These are phyloP conservation scores for Corylus heterophylla DNA, from an alignment of 306 rosid genomes.

Conservation along the genomic window DNA sequence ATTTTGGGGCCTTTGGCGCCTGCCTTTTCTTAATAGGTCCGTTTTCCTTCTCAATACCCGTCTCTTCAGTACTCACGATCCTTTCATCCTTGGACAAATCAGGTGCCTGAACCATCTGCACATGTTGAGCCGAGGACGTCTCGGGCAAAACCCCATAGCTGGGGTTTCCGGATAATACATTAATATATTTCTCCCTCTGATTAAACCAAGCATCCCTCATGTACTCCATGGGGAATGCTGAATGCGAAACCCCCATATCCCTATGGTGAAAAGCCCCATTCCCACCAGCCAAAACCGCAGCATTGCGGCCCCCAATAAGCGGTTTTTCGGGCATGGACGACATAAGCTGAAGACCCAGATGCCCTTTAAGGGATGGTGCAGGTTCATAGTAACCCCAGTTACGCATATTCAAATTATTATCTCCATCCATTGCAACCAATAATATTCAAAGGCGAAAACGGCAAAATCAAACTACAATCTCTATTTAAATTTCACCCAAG, in stretches of 20 bases:
- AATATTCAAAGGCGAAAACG: constrained; percentile 21
- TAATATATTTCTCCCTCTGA: constrained; percentile 73
- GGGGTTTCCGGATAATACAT: constrained; percentile 66
- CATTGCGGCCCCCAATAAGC: constrained; percentile 63
- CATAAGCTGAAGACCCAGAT: constrained; percentile 91
- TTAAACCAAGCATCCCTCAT: constrained; percentile 84
- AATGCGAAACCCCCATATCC: constrained; percentile 65
- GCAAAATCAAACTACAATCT: constrained; percentile 28
- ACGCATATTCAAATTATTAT: constrained; percentile 82
- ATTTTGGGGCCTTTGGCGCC: constrained; percentile 54
- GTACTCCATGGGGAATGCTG: constrained; percentile 61
- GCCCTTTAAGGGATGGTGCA: constrained; percentile 57
- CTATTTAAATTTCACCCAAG: constrained; percentile 26
- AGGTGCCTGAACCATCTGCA: constrained; percentile 67
- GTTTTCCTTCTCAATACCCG: constrained; percentile 43
- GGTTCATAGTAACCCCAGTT: constrained; percentile 98
- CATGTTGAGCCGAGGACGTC: constrained; percentile 60
- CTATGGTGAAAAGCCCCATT: constrained; percentile 68
- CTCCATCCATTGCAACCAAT: constrained; percentile 73
- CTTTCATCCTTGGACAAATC: constrained; percentile 62
- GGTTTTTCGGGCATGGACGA: constrained; percentile 77
- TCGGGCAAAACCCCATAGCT: constrained; percentile 53
- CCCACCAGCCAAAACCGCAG: constrained; percentile 42
- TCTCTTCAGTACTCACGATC: constrained; percentile 54
- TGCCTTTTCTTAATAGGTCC: constrained; percentile 74